Base-by-base conservation (phyloP, 2,329 filamentous ascomycete species). In the Chaetoscypha palmicola region DNA sequence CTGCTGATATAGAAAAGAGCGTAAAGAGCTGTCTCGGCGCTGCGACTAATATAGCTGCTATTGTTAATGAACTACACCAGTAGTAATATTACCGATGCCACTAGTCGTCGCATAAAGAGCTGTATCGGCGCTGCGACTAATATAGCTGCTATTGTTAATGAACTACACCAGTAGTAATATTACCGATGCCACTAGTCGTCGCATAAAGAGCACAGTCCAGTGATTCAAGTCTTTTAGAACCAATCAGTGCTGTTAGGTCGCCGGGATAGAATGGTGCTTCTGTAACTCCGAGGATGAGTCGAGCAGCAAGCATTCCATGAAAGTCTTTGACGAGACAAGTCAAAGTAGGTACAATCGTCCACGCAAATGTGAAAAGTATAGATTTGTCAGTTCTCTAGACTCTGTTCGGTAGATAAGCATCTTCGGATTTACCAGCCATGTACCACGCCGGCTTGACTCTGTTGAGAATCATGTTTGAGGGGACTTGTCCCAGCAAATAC, bases 341-440 rank as follows among this genome's bases (percentile, higher is more conserved):
- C 31, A 74, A 68, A 8, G 71, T 75, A 0, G 72, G 68, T 0
- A 76, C 72, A 9, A 74, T 58, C 2, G 72, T 72, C 72, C 72
- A 76, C 3, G 33, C 33, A 16, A 17, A 17, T 36, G 33, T 36
- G 19, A 36, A 36, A 2, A 14, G 16, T 36, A 20, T 9, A 31
- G 28, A 31, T 31, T 12, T 31, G 3, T 31, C 16, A 31, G 28
- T 10, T 8, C 28, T 14, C 11, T 31, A 14, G n/a, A n/a, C n/a
- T 14, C 9, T 31, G 24, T 28, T 28, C 14, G 32, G 19, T n/a
- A 34, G 10, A 2, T 32, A 5, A 30, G 4, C n/a, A 8, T 19
- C 5, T 2, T 65, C 59, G 4, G 74, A 62, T 0, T 74, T 77
- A 23, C 44, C 44, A 22, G 38, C 38, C 53, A 73, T 66, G 52